Evolutionary conservation across 805 yeast species (phyloP), one percentile per base, ranked within the genome.

Genomic region (Zygoascus flipseniorum): DNA sequence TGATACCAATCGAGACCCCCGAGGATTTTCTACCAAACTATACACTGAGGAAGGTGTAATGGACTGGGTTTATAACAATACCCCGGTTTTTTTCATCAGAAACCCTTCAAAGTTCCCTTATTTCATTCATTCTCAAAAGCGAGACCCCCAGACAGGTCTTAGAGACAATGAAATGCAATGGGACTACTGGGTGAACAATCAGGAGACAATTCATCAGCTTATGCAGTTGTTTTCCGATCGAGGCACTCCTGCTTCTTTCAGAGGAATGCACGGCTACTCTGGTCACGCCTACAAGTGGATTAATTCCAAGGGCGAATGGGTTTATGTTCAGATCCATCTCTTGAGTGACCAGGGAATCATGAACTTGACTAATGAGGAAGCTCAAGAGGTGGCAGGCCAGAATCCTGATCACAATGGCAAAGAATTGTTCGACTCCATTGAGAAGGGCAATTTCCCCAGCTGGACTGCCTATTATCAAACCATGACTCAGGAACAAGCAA

Each of bases 381-480:
- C 67, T 63, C 67, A 64, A 43, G 57, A 82, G 66, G 84, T 31
- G 93, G 93, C 60, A 76, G 82, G 54, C 9, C 50, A 54, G 54
- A 84, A 87, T 73, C 95, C 96, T 52, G 96, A 89, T 70, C 78
- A 75, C 68, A 85, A 86, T 53, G 89, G 86, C 60, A 80, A 82
- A 70, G 96, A 89, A 67, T 76, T 89, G 67, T 87, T 83, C 72
- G 79, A 83, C 59, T 76, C 85, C 57, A 89, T 89, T 68, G 89
- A 84, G 63, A 77, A 77, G 56, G 93, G 92, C 53, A 85, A 87
- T 56, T 67, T 62, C 64, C 96, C 96, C 59, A 77, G 87, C 1
- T 89, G 96, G 96, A 86, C 90, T 39, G 81, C 80, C 57, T 87
- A 85, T 71, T 72, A 89, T 52, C 96, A 89, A 75, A 79, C 87